Evolutionary conservation across 305 asterid genomes (phyloP).

Genomic region (Fraxinus nigra): DNA sequence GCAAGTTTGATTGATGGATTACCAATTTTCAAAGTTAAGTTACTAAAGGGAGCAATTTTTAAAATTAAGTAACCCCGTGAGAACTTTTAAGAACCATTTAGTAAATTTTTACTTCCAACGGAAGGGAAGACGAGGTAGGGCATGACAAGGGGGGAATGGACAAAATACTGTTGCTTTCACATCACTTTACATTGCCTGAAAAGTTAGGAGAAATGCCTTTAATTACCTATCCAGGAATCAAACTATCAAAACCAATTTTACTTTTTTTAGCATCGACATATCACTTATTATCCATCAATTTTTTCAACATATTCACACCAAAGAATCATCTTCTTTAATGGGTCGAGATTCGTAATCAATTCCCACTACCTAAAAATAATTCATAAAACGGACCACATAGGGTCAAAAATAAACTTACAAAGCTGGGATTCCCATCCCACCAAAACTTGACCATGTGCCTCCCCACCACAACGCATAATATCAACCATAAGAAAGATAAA

Average conservation of each 20-base stretch:
- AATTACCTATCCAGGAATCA: constrained; percentile 31
- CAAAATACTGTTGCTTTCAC: constrained; percentile 44
- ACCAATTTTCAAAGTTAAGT: too few relatives aligned
- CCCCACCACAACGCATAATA: background rate
- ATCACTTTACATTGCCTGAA: constrained; percentile 34
- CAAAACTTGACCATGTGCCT: too few relatives aligned
- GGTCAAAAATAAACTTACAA: background rate
- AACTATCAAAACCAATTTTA: constrained; percentile 22
- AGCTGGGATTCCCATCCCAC: constrained; percentile 35
- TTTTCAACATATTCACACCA: background rate
- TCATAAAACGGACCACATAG: background rate
- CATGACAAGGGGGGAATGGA: background rate
- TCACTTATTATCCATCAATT: background rate
- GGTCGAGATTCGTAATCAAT: background rate
- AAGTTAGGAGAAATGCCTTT: constrained; percentile 32
- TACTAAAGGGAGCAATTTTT: too few relatives aligned
- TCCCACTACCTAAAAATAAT: background rate
- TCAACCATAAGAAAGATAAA: background rate
- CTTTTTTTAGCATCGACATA: constrained; percentile 32
- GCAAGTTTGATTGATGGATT: too few relatives aligned
- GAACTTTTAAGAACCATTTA: too few relatives aligned
- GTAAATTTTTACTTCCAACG: background rate
- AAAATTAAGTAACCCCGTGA: too few relatives aligned
- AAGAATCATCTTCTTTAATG: background rate
- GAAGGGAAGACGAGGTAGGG: background rate